Evolutionary conservation across 2,329 filamentous ascomycete genomes (phyloP), one percentile per base, ranked within the genome.

Genomic region (Botrytis elliptica): DNA sequence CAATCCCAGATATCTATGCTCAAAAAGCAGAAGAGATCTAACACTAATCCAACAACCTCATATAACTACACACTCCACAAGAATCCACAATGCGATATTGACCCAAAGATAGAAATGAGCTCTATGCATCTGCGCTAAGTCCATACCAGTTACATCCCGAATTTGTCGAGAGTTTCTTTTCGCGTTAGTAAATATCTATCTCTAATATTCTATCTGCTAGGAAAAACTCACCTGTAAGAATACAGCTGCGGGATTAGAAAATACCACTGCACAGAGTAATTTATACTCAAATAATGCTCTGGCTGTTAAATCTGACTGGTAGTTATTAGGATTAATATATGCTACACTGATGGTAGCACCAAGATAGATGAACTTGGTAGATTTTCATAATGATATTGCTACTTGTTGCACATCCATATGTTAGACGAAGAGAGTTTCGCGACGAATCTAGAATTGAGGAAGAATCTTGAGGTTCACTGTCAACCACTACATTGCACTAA

Each of bases 221-320:
- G 8, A 3, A 63, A 36, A n/a, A 36, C 46, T 20, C 36, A 55
- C 57, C 44, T 67, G 73, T 38, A 74, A 25, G n/a, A 63, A 72
- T 57, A 89, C 87, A 74, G 87, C 87, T 77, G 88, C 86, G 71
- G 88, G 78, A 79, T 88, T 89, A 55, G 86, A 87, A 75, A 88
- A 81, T 25, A 88, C 81, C 57, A 88, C 83, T 75, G 88, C 84
- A 81, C 88, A 88, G 4, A 89, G 82, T 40, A 88, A 81, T 72
- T 82, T 84, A 80, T 86, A 88, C 70, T 83, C 81, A 78, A 85
- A 88, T 5, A 83, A 81, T 25, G 86, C 85, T 69, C 87, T 86
- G 49, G 86, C 86, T 40, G 86, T 83, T 44, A 88, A 84, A 76
- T 86, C 86, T 4, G 87, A 88, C 5, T 86, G 85, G 77, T 88